Conservation (phyloP, 768 basidiomycete genomes). For the Floccularia luteovirens region DNA sequence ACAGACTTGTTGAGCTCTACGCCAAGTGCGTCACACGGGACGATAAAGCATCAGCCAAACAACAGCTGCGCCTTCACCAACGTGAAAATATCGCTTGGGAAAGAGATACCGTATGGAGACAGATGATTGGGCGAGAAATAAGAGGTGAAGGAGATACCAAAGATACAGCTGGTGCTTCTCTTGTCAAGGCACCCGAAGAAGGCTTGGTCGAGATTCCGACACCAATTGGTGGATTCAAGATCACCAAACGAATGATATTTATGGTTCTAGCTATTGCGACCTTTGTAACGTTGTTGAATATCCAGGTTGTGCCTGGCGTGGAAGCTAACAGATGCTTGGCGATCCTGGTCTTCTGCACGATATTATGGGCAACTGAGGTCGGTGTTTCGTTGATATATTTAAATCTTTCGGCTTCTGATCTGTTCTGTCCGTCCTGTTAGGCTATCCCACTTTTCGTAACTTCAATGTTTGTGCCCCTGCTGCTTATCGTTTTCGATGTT, state of each 20-base stretch:
- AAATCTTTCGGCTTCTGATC: not conserved
- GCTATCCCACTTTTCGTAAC: conserved; percentile 98
- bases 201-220: conserved; percentile 52
- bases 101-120: conserved; percentile 94
- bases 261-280: conserved; percentile 47
- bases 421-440: conserved; percentile 27
- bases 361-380: conserved; percentile 97
- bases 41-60: conserved; percentile 59
- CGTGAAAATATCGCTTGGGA: conserved; percentile 96
- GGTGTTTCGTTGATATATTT: conserved; percentile 9
- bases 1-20: conserved; percentile 63
- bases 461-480: conserved; percentile 79
- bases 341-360: conserved; percentile 81
- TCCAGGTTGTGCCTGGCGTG: conserved; percentile 45
- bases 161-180: conserved; percentile 34
- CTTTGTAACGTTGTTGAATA: conserved; percentile 56
- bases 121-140: conserved; percentile 84
- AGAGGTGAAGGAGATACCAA: conserved; percentile 41
- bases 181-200: conserved; percentile 35
- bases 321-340: conserved; percentile 90
- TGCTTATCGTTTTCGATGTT: conserved; percentile 81
- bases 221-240: conserved; percentile 54
- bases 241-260: conserved; percentile 59
- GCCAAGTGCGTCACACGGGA: conserved; percentile 78
- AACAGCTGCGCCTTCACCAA: conserved; percentile 80